A percentile compares a stretch with the other conserved stretches of the same genome.
Conservation (phyloP, 805 yeast species). For the Pichia exigua region DNA sequence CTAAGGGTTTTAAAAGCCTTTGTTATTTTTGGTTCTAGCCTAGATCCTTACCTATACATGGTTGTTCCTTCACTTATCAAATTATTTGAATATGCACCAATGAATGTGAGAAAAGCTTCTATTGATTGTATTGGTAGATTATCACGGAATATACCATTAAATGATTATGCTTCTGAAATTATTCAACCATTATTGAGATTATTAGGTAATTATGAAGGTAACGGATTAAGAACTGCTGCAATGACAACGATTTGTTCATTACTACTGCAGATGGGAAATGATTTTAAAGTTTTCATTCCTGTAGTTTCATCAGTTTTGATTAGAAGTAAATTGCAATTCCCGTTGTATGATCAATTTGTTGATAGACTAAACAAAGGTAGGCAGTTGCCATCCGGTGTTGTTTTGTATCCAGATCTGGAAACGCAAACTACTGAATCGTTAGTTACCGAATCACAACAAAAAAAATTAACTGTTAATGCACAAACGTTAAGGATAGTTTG, state of each 20-base stretch:
- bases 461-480: slow-evolving; percentile 65
- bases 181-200: slow-evolving; percentile 80
- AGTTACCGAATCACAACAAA: slow-evolving; percentile 59
- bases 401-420: slow-evolving; percentile 53
- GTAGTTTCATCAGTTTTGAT: slow-evolving; percentile 61
- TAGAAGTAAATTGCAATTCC: slow-evolving; percentile 56
- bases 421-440: slow-evolving; percentile 38
- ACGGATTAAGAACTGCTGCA: slow-evolving; percentile 55
- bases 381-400: slow-evolving; percentile 71
- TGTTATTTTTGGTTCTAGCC: slow-evolving; percentile 77
- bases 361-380: slow-evolving; percentile 74
- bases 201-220: slow-evolving; percentile 31
- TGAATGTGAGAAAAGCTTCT: slow-evolving; percentile 59
- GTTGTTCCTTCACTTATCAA: slow-evolving; percentile 80
- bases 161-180: slow-evolving; percentile 85
- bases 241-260: slow-evolving; percentile 76
- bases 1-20: slow-evolving; percentile 72
- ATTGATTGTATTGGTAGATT: slow-evolving; percentile 78
- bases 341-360: slow-evolving; percentile 74
- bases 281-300: slow-evolving; percentile 80
- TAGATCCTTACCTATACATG: slow-evolving; percentile 83
- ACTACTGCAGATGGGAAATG: slow-evolving; percentile 73
- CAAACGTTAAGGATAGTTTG: slow-evolving; percentile 70
- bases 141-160: slow-evolving; percentile 61
- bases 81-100: slow-evolving; percentile 65